Evolutionary conservation across 768 basidiomycete genomes (phyloP).

Genomic region (Dioszegia crocea): DNA sequence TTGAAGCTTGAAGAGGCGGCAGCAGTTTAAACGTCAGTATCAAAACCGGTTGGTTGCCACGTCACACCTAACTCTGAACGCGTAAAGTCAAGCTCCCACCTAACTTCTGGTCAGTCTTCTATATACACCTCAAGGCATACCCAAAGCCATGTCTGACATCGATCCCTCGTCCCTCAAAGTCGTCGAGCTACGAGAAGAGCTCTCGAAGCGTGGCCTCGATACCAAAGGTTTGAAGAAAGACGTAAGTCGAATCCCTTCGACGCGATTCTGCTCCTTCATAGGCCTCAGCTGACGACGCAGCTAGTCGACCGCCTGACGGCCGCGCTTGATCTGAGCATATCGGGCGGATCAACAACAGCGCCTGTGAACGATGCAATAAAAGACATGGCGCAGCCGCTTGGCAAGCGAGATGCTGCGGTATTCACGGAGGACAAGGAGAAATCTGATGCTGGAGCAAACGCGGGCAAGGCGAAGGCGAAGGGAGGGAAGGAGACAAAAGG

Average conservation of each 20-base stretch:
- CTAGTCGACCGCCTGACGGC: slow-evolving; percentile 33
- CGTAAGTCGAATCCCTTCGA: slow-evolving; percentile 20
- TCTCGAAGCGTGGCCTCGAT: slow-evolving; percentile 38
- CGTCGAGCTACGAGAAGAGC: slow-evolving; percentile 46
- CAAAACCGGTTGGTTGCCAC: no score
- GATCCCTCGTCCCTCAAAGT: slow-evolving; percentile 28
- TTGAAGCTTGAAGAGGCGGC: no score
- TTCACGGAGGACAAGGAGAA: neutral
- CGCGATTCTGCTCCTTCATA: neutral
- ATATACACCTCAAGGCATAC: neutral
- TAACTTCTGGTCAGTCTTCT: no score
- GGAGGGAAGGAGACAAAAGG: slow-evolving; percentile 5
- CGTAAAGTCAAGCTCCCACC: no score
- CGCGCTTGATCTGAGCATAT: slow-evolving; percentile 18
- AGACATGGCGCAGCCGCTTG: slow-evolving; percentile 13
- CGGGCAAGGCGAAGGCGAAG: neutral
- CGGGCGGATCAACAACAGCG: slow-evolving; percentile 17
- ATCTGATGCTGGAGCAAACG: neutral
- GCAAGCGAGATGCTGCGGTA: neutral
- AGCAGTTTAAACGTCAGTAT: no score
- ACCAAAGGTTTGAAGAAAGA: slow-evolving; percentile 46
- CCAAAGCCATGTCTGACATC: neutral
- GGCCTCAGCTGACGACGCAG: slow-evolving; percentile 8
- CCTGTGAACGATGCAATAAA: slow-evolving; percentile 9
- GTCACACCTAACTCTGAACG: no score